A percentile compares a stretch with the other conserved stretches of the same genome.
Conservation (phyloP, 768 basidiomycete genomes). For the Xanthoconium purpureum region DNA sequence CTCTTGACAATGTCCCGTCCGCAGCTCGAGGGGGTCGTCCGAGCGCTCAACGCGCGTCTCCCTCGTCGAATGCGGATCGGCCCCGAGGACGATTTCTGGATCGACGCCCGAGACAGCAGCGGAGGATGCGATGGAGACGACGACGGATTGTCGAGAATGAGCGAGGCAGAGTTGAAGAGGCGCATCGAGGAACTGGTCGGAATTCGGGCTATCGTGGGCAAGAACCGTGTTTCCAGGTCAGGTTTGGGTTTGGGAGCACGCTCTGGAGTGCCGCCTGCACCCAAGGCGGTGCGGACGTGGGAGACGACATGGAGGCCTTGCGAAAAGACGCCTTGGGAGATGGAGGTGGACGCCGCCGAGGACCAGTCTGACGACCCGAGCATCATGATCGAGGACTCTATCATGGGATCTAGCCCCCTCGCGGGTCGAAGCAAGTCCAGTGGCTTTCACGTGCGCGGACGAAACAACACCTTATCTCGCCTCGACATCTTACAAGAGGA, state of each 20-base stretch:
- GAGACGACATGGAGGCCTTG: conserved; percentile 15
- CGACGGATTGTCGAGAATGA: conserved; percentile 25
- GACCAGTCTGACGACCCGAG: conserved; percentile 5
- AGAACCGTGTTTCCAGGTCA: conserved; percentile 22
- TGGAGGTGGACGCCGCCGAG: conserved; percentile 17
- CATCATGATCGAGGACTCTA: conserved; percentile 15
- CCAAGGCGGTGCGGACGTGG: conserved; percentile 28
- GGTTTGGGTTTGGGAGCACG: conserved; percentile 25
- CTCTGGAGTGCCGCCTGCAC: conserved; percentile 30
- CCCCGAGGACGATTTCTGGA: conserved; percentile 29
- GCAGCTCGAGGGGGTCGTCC: conserved; percentile 52
- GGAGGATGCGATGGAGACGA: not conserved
- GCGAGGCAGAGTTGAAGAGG: conserved; percentile 45
- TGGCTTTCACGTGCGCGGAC: conserved; percentile 3
- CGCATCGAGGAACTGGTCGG: conserved; percentile 63
- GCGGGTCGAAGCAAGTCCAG: conserved; percentile 16
- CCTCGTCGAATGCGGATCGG: conserved; percentile 53
- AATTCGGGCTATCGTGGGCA: conserved; percentile 36
- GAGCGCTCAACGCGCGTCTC: conserved; percentile 52
- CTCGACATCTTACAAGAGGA: conserved; percentile 30
- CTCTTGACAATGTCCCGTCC: conserved; percentile 58
- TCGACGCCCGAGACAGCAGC: not conserved
- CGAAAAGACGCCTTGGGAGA: conserved; percentile 25
- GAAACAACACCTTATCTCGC: not conserved
- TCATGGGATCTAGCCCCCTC: conserved; percentile 28